phyloP scores from a whole-genome alignment of 306 rosid genomes.

The Quercus mongolica region DNA sequence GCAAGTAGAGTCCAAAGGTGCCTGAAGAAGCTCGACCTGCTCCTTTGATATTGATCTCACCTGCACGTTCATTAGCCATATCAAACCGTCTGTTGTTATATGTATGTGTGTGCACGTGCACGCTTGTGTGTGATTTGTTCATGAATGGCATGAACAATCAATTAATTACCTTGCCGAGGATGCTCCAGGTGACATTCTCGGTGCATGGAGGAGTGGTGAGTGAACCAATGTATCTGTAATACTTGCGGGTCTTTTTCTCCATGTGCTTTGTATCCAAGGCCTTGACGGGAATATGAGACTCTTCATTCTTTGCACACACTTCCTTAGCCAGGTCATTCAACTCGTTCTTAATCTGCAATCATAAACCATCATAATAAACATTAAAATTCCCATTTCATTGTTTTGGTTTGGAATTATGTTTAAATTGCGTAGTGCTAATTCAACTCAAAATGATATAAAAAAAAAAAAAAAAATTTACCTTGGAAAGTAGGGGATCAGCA shows the following conservation, averaged over 20 bases:
- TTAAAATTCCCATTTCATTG: not conserved
- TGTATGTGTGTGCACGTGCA: no score
- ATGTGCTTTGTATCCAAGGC: constrained; percentile 30
- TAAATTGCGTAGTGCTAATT: not conserved
- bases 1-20: constrained; percentile 42
- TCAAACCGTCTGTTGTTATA: no score
- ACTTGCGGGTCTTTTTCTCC: constrained; percentile 35
- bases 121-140: no score
- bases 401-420: not conserved
- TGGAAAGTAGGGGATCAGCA: constrained; percentile 47
- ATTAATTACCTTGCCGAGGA: constrained; percentile 57
- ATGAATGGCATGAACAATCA: not conserved
- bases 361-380: no score
- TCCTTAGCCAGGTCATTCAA: constrained; percentile 40
- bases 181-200: constrained; percentile 65
- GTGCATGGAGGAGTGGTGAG: constrained; percentile 87
- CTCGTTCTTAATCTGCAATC: constrained; percentile 46
- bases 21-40: constrained; percentile 52
- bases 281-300: constrained; percentile 47
- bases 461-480: constrained; percentile 29
- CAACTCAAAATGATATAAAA: not conserved
- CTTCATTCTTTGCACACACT: constrained; percentile 13
- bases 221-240: constrained; percentile 74
- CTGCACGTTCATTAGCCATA: constrained; percentile 19
- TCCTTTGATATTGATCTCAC: constrained; percentile 57